Conservation (phyloP, 192 early-diverging fungal species). For the Coemansia sp. region DNA sequence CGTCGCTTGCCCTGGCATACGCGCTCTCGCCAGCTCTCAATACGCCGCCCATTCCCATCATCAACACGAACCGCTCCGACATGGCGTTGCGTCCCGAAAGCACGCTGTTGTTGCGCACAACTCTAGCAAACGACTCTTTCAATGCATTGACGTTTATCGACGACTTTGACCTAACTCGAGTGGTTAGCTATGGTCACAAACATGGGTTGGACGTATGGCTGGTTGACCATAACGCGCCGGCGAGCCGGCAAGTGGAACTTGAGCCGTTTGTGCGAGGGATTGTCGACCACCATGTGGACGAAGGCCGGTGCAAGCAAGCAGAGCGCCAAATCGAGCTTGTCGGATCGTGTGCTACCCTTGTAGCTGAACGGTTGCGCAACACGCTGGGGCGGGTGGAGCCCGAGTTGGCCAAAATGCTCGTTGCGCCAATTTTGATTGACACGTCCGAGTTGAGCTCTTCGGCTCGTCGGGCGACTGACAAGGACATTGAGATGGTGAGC, state of each 20-base stretch:
- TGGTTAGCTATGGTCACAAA: not conserved
- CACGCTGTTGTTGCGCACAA: slow-evolving; percentile 14
- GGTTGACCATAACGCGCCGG: slow-evolving; percentile 48
- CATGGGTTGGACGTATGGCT: slow-evolving; percentile 29
- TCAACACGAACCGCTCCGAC: slow-evolving; percentile 37
- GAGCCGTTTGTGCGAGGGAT: slow-evolving; percentile 43
- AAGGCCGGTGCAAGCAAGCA: slow-evolving; percentile 23
- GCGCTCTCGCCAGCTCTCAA: slow-evolving; percentile 8
- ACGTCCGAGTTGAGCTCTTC: slow-evolving; percentile 27
- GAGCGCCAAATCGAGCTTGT: slow-evolving; percentile 30
- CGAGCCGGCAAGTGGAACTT: slow-evolving; percentile 26
- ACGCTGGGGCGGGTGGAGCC: slow-evolving; percentile 2
- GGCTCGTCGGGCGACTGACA: slow-evolving; percentile 24
- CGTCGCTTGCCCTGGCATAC: slow-evolving; percentile 46
- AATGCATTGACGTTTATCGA: slow-evolving; percentile 40
- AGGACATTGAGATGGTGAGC: slow-evolving; percentile 18
- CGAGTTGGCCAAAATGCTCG: slow-evolving; percentile 28
- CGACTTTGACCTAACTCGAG: slow-evolving; percentile 18
- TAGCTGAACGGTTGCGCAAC: slow-evolving; percentile 15
- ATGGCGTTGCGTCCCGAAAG: slow-evolving; percentile 45
- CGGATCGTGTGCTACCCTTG: slow-evolving; percentile 43
- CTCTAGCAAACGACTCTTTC: slow-evolving; percentile 4
- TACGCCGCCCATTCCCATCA: slow-evolving; percentile 28
- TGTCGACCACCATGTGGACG: slow-evolving; percentile 53
- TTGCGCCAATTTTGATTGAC: slow-evolving; percentile 43